These are phyloP conservation scores for Lyophyllum shimeji DNA, from an alignment of 768 basidiomycete genomes.

Conservation along the genomic window DNA sequence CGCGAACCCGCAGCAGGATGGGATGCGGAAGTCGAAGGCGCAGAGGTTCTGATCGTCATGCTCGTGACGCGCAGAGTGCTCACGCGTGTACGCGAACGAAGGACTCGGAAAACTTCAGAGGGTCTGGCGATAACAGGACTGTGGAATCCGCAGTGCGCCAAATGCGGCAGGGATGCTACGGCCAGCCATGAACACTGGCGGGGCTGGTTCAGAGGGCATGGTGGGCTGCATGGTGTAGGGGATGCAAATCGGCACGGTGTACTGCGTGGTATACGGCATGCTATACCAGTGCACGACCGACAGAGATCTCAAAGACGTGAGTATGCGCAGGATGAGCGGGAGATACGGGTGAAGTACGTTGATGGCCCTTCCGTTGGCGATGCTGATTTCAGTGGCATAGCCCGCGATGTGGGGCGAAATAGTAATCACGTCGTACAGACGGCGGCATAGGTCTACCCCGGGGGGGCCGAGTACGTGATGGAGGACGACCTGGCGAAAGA, in stretches of 20 bases:
- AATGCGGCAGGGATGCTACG: too few species aligned
- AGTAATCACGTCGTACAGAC: neutral
- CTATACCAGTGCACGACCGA: neutral
- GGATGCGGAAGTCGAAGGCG: too few species aligned
- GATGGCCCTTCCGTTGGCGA: neutral
- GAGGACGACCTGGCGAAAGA: conserved; percentile 22
- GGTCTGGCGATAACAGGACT: too few species aligned
- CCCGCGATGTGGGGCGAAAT: neutral
- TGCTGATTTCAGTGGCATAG: neutral
- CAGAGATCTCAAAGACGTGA: neutral
- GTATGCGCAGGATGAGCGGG: neutral
- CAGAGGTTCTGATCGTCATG: too few species aligned
- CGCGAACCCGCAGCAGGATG: too few species aligned
- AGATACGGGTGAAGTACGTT: neutral
- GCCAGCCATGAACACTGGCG: too few species aligned
- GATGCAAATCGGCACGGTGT: neutral
- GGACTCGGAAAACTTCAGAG: too few species aligned
- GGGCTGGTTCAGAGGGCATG: too few species aligned
- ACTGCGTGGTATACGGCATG: neutral
- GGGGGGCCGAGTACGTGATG: neutral
- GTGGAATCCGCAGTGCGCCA: too few species aligned
- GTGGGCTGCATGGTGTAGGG: neutral
- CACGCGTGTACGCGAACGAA: too few species aligned
- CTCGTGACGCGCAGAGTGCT: too few species aligned
- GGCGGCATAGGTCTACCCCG: neutral